phyloP scores from a whole-genome alignment of 2,329 filamentous ascomycete species.

The Blumeria hordei region DNA sequence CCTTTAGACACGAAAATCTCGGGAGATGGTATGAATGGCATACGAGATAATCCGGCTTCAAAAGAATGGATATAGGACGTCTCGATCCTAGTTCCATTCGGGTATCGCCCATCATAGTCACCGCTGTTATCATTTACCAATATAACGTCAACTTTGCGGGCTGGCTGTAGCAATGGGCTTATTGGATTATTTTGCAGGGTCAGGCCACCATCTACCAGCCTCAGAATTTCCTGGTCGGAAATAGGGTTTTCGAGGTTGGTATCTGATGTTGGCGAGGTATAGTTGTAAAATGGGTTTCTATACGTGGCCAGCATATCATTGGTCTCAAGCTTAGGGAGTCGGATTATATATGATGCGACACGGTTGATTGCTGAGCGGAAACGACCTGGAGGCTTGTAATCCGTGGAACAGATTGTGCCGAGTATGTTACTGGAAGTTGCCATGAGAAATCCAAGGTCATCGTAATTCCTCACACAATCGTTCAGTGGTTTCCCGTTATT shows the following conservation, averaged over 20 bases:
- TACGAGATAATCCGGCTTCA: constrained; percentile 13
- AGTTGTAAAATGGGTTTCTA: constrained; percentile 36
- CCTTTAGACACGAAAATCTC: constrained; percentile 15
- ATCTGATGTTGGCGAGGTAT: constrained; percentile 11
- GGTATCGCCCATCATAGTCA: constrained; percentile 24
- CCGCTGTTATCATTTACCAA: constrained; percentile 40
- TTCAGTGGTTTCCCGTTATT: constrained; percentile 20
- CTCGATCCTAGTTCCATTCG: constrained; percentile 20
- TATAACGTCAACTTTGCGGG: constrained; percentile 33
- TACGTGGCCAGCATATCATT: constrained; percentile 21
- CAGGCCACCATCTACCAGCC: constrained; percentile 23
- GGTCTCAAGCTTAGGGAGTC: no score
- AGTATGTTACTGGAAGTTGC: constrained; percentile 22
- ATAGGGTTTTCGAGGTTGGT: constrained; percentile 19
- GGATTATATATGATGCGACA: no score
- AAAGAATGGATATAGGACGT: constrained; percentile 10
- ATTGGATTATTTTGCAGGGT: constrained; percentile 22
- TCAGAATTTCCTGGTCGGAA: constrained; percentile 15
- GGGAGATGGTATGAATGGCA: constrained; percentile 21
- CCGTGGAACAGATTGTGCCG: constrained; percentile 9
- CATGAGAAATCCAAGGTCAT: constrained; percentile 23
- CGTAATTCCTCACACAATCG: constrained; percentile 22
- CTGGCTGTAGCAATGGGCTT: constrained; percentile 22
- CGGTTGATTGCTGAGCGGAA: no score
- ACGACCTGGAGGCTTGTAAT: background rate